Evolutionary conservation across 108 stramenopile genomes (phyloP), one percentile per base, ranked within the genome.

Genomic region (Chaetoceros muelleri): DNA sequence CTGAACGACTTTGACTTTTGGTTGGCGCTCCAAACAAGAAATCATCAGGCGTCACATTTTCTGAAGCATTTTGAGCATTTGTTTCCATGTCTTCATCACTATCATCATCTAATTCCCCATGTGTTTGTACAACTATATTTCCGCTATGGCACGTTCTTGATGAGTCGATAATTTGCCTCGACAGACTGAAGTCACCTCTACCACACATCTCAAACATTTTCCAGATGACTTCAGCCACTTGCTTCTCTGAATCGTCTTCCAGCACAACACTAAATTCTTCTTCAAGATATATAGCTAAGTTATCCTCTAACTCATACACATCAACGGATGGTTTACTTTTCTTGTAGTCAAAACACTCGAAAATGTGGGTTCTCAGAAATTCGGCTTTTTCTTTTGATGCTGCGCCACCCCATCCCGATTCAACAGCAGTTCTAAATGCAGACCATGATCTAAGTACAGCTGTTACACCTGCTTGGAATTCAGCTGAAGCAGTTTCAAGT

Each of bases 401-500:
- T 1, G 73, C 61, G 0, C 90, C 90, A 24, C 90, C 90, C 90
- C 90, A 92, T 22, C 70, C 75, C 55, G 71, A 69, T 61, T 86
- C 80, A 0, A 86, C 86, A 27, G 90, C 85, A 19, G 80, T 74
- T 34, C 72, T 69, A 5, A 87, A 54, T 13, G 90, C 84, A 1
- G 86, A 88, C 90, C 90, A 92, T 16, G 84, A 80, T 0, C 86
- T 78, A 25, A 92, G 73, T 45, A 70, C 66, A 18, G 90, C 90
- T 21, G 90, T 92, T 13, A 88, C 90, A 46, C 90, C 90, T 18
- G 86, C 86, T 30, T 71, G 75, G 76, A 92, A 92, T 62, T 82
- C 84, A 10, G 34, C 34, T 10, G 34, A 10, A 10, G 34, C 34
- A 40, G 13, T 40, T 13, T 40, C 34, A 10, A 40, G 5, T 10